phyloP scores from a whole-genome alignment of 2,329 filamentous ascomycete species.

The Oidium heveae region DNA sequence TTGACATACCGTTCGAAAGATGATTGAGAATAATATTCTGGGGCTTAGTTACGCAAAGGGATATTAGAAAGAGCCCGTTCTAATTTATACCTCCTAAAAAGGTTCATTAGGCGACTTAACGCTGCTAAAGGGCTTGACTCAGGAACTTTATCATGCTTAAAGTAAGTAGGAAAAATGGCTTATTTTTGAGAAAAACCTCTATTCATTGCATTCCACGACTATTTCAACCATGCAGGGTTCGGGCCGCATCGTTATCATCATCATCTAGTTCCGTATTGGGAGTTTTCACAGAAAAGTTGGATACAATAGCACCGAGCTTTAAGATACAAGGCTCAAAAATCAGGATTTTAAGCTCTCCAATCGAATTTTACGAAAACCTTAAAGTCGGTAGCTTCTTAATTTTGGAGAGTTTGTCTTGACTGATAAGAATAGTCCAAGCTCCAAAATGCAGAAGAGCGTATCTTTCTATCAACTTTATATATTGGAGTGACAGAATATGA shows the following conservation, averaged over 20 bases:
- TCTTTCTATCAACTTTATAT: constrained; percentile 91
- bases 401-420: constrained; percentile 1
- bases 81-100: too few species aligned
- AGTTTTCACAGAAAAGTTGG: constrained; percentile 46
- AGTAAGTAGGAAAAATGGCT: too few species aligned
- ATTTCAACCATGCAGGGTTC: too few species aligned
- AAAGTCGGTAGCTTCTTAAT: constrained; percentile 33
- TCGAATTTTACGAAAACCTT: constrained; percentile 75
- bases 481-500: constrained; percentile 86
- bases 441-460: constrained; percentile 44
- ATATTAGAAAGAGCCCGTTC: too few species aligned
- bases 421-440: constrained; percentile 43
- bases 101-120: too few species aligned
- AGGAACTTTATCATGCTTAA: too few species aligned
- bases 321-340: constrained; percentile 63
- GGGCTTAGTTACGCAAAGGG: constrained; percentile 9
- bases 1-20: constrained; percentile 45
- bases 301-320: constrained; percentile 75
- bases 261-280: constrained; percentile 12
- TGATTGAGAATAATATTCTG: background rate
- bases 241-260: too few species aligned
- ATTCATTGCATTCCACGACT: too few species aligned
- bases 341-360: constrained; percentile 49
- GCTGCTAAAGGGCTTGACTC: too few species aligned
- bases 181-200: too few species aligned